Evolutionary conservation across 192 early-diverging fungal species (phyloP).

Genomic region (Phlyctochytrium bullatum): DNA sequence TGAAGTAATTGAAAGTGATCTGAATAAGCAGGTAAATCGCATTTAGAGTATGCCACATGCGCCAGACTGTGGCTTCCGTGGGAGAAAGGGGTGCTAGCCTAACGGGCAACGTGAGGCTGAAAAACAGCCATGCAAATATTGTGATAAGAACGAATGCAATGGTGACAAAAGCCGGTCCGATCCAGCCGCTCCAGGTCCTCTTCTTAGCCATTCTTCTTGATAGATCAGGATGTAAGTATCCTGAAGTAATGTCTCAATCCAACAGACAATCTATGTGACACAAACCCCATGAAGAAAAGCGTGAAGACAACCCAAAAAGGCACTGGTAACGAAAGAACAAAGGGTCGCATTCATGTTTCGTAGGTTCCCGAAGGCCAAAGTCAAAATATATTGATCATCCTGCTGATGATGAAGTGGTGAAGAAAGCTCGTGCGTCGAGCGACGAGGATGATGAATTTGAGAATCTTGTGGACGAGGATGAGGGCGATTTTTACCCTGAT

Average conservation of each 20-base stretch:
- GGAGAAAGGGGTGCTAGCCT: too few species aligned
- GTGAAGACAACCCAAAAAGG: too few species aligned
- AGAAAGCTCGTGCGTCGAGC: neutral
- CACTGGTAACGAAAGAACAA: too few species aligned
- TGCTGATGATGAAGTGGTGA: neutral
- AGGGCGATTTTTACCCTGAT: constrained; percentile 7
- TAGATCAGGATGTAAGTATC: too few species aligned
- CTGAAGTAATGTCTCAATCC: too few species aligned
- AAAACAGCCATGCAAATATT: neutral
- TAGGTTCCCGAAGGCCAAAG: neutral
- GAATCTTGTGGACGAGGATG: constrained; percentile 4
- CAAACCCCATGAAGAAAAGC: too few species aligned
- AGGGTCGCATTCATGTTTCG: neutral
- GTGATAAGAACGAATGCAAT: neutral
- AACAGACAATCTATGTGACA: too few species aligned
- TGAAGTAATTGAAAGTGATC: neutral
- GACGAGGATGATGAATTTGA: neutral
- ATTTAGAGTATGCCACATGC: neutral
- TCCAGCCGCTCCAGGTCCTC: neutral
- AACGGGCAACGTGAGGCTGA: neutral
- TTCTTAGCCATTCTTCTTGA: neutral
- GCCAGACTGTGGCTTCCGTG: too few species aligned
- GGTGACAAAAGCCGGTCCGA: neutral
- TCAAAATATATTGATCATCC: neutral
- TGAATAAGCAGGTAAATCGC: neutral